Conservation (phyloP, 2,329 filamentous ascomycete species). For the Claviceps capensis region DNA sequence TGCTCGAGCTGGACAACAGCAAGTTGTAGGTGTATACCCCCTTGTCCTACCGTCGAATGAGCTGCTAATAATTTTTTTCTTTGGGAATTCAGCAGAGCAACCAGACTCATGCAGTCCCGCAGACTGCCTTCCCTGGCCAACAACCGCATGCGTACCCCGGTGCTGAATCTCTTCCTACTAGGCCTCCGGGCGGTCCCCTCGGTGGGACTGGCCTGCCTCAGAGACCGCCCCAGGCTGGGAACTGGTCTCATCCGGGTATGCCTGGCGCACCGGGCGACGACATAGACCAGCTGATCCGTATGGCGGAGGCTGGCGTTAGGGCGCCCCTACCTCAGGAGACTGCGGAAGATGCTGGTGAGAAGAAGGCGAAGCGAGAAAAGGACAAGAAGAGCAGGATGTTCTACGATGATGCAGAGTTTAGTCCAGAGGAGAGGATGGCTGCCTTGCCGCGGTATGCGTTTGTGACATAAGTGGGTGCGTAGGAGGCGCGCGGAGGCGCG, state of each 20-base stretch:
- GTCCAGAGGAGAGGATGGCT: slow-evolving; percentile 84
- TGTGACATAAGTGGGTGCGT: slow-evolving; percentile 12
- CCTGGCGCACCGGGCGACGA: slow-evolving; percentile 34
- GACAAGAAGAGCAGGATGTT: slow-evolving; percentile 59
- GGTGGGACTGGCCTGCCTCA: slow-evolving; percentile 29
- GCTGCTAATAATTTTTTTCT: not conserved
- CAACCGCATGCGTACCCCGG: slow-evolving; percentile 21
- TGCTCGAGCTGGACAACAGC: not conserved
- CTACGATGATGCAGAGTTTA: slow-evolving; percentile 66
- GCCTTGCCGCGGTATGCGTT: slow-evolving; percentile 62
- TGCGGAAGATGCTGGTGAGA: slow-evolving; percentile 36
- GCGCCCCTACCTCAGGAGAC: slow-evolving; percentile 24
- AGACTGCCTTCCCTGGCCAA: slow-evolving; percentile 12
- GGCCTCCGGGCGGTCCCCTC: slow-evolving; percentile 26
- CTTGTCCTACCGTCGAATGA: not conserved
- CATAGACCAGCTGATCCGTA: slow-evolving; percentile 51
- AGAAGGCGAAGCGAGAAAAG: slow-evolving; percentile 54
- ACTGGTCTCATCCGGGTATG: slow-evolving; percentile 8
- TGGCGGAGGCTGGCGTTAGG: slow-evolving; percentile 48
- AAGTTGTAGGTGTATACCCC: slow-evolving; percentile 15
- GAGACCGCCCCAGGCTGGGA: slow-evolving; percentile 24
- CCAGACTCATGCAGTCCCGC: slow-evolving; percentile 10
- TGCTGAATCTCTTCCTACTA: slow-evolving; percentile 29
- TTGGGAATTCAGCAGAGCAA: slow-evolving; percentile 5
- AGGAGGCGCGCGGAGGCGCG: not conserved